A percentile compares a stretch with the other conserved stretches of the same genome.
These are phyloP conservation scores for Sordaria brevicollis DNA, from an alignment of 495 filamentous ascomycete species.

Conservation along the genomic window DNA sequence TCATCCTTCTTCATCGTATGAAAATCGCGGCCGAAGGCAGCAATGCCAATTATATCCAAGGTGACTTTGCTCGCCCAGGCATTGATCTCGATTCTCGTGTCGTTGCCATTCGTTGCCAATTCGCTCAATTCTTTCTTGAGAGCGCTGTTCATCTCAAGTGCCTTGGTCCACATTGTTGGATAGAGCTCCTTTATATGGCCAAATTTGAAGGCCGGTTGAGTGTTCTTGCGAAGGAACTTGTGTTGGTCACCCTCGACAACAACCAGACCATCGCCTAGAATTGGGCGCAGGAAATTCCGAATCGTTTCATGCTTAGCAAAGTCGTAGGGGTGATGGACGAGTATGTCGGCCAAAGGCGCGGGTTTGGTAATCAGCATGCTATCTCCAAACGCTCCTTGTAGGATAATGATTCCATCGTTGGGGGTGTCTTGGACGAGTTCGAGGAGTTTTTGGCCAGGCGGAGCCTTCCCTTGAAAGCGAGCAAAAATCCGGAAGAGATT, in stretches of 20 bases:
- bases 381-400: conserved; percentile 49
- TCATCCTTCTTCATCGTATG: conserved; percentile 50
- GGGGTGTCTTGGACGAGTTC: conserved; percentile 35
- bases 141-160: conserved; percentile 15
- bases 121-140: conserved; percentile 20
- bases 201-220: conserved; percentile 76
- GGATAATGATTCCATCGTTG: conserved; percentile 70
- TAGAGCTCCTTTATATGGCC: conserved; percentile 82
- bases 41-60: conserved; percentile 76
- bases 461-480: not conserved
- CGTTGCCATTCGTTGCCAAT: conserved; percentile 26
- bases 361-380: conserved; percentile 52
- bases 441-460: conserved; percentile 34
- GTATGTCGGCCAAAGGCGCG: conserved; percentile 52
- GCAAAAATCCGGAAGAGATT: not conserved
- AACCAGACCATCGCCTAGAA: conserved; percentile 66
- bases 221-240: conserved; percentile 64
- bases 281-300: conserved; percentile 44
- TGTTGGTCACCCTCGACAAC: conserved; percentile 78
- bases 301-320: conserved; percentile 60
- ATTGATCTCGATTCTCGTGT: conserved; percentile 47
- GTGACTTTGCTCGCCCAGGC: conserved; percentile 62
- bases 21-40: conserved; percentile 72
- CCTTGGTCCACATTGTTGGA: conserved; percentile 69
- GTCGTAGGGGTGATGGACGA: conserved; percentile 60